A percentile compares a stretch with the other conserved stretches of the same genome.
These are phyloP conservation scores for Cordyceps javanica DNA, from an alignment of 2,329 filamentous ascomycete species.

Conservation along the genomic window DNA sequence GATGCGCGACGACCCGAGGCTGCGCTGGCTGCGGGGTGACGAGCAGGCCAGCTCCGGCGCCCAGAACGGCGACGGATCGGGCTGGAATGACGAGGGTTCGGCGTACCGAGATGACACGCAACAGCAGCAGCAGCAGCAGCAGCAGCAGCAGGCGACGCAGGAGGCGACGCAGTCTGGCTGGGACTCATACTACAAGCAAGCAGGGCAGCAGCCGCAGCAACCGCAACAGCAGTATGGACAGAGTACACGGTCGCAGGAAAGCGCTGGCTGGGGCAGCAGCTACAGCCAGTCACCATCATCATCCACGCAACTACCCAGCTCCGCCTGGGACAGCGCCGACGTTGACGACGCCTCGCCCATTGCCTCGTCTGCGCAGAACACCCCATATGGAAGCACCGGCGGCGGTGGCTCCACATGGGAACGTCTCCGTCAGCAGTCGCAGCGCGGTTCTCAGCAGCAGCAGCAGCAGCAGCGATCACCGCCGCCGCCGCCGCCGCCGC, in stretches of 20 bases:
- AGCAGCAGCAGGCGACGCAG: slow-evolving; percentile 8
- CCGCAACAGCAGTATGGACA: neutral
- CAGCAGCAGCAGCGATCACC: slow-evolving; percentile 17
- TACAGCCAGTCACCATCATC: neutral
- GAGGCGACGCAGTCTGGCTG: slow-evolving; percentile 16
- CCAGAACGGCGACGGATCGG: neutral
- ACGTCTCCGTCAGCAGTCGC: slow-evolving; percentile 34
- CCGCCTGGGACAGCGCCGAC: slow-evolving; percentile 23
- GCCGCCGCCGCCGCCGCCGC: neutral
- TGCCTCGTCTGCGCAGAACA: slow-evolving; percentile 24
- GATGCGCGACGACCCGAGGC: neutral
- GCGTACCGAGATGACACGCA: neutral
- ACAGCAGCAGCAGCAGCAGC: slow-evolving; percentile 10
- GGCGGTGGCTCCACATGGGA: slow-evolving; percentile 37
- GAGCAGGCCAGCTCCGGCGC: neutral
- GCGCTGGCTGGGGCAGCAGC: slow-evolving; percentile 7
- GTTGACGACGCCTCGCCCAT: slow-evolving; percentile 41
- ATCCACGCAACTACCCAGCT: neutral
- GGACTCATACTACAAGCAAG: slow-evolving; percentile 5
- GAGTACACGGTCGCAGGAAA: neutral
- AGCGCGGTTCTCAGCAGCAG: neutral
- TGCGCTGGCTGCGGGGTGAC: neutral
- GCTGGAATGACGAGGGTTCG: neutral
- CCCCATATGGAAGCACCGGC: slow-evolving; percentile 13
- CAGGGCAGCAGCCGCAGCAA: neutral